Base-by-base conservation (phyloP, 129 eudicot species). In the Escallonia herrerae region DNA sequence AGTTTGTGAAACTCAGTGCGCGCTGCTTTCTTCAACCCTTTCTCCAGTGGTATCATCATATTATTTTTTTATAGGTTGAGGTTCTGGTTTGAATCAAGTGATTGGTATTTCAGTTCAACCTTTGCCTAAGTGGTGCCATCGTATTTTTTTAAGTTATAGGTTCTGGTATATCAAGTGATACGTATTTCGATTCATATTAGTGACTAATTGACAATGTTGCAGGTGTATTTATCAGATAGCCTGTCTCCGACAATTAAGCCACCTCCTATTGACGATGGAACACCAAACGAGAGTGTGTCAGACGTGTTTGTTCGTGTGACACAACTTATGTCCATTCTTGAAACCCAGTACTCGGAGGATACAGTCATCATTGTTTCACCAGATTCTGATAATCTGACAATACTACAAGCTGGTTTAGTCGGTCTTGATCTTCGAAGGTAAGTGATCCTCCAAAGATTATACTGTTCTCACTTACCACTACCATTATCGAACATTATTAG, bases 241-340 rank as follows among this genome's bases (percentile, higher is more conserved):
- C 63, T 89, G 38, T 93, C 99, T 44, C 59, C 89, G 9, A 84
- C 73, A 55, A 80, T 79, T 5, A 93, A 93, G 76, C 99, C 99
- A 4, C 99, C 99, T 3, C 99, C 96, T 8, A 83, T 83, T 73
- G 70, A 74, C 15, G 98, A 93, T 8, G 98, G 96, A 61, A 93
- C 98, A 46, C 99, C 99, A 71, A 93, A 93, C 61, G 93, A 93
- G 80, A 89, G 96, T 5, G 96, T 93, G n/a, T 82, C 85, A 1
- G 99, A 89, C 58, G 98, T 93, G 57, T 93, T 93, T 74, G 99
- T 93, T 74, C 96, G 99, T 37, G 96, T 93, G 57, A 93, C 95
- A 45, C 99, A 89, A 62, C 83, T 93, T 66, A 93, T 93, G 96
- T 93, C 99, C 11, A 89, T 93, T 69, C 96, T 89, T 44, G 99